Conservation (phyloP, 805 yeast species). For the Starmera quercuum region DNA sequence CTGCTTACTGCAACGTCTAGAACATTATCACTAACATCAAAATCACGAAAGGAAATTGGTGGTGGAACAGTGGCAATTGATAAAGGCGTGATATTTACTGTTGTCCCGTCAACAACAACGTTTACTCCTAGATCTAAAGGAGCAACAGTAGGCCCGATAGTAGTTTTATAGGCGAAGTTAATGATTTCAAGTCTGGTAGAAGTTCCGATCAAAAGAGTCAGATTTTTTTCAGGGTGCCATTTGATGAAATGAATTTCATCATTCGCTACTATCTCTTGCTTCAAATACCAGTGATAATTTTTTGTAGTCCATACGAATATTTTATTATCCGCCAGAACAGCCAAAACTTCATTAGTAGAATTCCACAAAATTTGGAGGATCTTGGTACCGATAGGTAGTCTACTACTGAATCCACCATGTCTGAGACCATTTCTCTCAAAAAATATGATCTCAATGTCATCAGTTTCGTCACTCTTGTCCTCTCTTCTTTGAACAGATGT, state of each 20-base stretch:
- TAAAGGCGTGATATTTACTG: conserved; percentile 72
- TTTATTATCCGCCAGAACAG: conserved; percentile 51
- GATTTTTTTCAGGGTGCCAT: conserved; percentile 90
- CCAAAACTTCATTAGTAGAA: conserved; percentile 67
- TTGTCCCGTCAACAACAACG: conserved; percentile 71
- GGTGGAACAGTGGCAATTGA: conserved; percentile 89
- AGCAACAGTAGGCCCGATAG: conserved; percentile 58
- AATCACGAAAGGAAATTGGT: conserved; percentile 71
- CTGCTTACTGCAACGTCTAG: conserved; percentile 57
- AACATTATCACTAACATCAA: conserved; percentile 48
- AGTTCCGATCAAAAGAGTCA: conserved; percentile 63
- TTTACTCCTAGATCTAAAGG: conserved; percentile 76
- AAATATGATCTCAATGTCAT: conserved; percentile 51
- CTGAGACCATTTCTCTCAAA: conserved; percentile 91
- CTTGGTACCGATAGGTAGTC: conserved; percentile 44
- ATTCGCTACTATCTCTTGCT: conserved; percentile 53
- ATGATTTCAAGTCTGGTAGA: conserved; percentile 45
- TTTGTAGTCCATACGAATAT: conserved; percentile 88
- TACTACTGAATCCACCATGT: conserved; percentile 75
- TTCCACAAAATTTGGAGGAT: conserved; percentile 69
- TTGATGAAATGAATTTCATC: conserved; percentile 33
- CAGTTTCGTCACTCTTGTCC: conserved; percentile 34
- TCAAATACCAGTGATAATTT: conserved; percentile 93
- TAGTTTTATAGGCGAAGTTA: conserved; percentile 56
- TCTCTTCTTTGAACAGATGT: conserved; percentile 69